phyloP scores from a whole-genome alignment of 352 stramenopile genomes.

The Phytopythium cucurbitacearum region DNA sequence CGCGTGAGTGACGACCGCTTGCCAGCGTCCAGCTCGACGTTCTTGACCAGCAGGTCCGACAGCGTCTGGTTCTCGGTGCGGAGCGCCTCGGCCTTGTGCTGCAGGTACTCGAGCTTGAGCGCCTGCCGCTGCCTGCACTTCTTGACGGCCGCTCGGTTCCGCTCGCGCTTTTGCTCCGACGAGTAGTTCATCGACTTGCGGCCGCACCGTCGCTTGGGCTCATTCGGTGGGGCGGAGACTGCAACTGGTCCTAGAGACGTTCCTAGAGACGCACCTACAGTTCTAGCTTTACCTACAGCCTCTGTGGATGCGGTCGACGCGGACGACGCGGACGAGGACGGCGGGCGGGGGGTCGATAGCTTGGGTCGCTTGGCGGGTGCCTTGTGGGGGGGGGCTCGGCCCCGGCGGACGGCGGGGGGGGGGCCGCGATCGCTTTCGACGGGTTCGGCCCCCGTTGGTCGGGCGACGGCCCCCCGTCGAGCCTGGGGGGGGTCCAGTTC shows the following conservation, averaged over 20 bases:
- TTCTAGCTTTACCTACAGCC: neutral
- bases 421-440: too few relatives aligned
- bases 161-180: constrained; percentile 78
- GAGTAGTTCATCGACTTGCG: constrained; percentile 88
- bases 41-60: constrained; percentile 74
- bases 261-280: neutral
- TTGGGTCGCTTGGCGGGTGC: too few relatives aligned
- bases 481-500: too few relatives aligned
- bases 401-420: too few relatives aligned
- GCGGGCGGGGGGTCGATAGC: neutral
- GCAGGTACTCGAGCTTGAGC: constrained; percentile 76
- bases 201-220: constrained; percentile 66
- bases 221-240: neutral
- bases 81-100: constrained; percentile 65
- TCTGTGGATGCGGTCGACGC: neutral
- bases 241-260: neutral
- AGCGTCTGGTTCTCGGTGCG: constrained; percentile 63
- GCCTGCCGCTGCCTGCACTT: constrained; percentile 80
- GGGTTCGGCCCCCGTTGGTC: too few relatives aligned
- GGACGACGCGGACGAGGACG: neutral
- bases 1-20: constrained; percentile 62
- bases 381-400: too few relatives aligned
- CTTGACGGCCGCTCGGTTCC: constrained; percentile 80
- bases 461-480: too few relatives aligned
- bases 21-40: constrained; percentile 49